These are phyloP conservation scores for Sistotremastrum niveocremeum DNA, from an alignment of 768 basidiomycete genomes.

Conservation along the genomic window DNA sequence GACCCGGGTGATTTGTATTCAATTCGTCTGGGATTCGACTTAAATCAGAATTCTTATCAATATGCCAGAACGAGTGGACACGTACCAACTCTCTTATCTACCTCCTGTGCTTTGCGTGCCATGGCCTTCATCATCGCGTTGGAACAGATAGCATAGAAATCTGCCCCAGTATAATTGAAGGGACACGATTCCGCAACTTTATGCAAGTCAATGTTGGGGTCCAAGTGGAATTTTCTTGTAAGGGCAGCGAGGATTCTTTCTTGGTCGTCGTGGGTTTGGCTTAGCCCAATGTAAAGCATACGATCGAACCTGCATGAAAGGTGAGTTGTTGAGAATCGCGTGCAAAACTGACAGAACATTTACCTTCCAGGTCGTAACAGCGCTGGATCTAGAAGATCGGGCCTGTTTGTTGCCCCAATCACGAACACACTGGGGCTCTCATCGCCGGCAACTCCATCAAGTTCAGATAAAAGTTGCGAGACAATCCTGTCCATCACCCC, in stretches of 20 bases:
- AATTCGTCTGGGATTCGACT: slow-evolving; percentile 11
- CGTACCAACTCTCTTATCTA: slow-evolving; percentile 67
- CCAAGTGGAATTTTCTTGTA: slow-evolving; percentile 82
- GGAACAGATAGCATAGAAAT: slow-evolving; percentile 94
- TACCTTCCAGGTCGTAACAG: slow-evolving; percentile 79
- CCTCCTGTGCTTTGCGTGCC: slow-evolving; percentile 67
- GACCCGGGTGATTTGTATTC: slow-evolving; percentile 32
- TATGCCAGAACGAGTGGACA: slow-evolving; percentile 2
- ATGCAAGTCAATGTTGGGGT: slow-evolving; percentile 48
- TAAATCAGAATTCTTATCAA: slow-evolving; percentile 8
- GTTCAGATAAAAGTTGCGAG: slow-evolving; percentile 83
- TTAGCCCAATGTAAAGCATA: slow-evolving; percentile 91
- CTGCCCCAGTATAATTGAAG: slow-evolving; percentile 93
- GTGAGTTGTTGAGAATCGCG: not conserved
- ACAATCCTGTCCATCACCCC: slow-evolving; percentile 98
- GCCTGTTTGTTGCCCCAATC: slow-evolving; percentile 91
- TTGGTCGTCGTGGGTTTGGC: slow-evolving; percentile 75
- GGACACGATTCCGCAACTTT: slow-evolving; percentile 62
- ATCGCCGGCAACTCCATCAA: slow-evolving; percentile 73
- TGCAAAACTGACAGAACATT: slow-evolving; percentile 9
- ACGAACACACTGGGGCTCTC: slow-evolving; percentile 73
- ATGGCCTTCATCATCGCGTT: slow-evolving; percentile 95
- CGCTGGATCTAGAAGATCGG: slow-evolving; percentile 83
- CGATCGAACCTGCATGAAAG: slow-evolving; percentile 68
- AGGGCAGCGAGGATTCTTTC: slow-evolving; percentile 77